These are phyloP conservation scores for Akebia trifoliata DNA, from an alignment of 164 flowering plant genomes.

Conservation along the genomic window DNA sequence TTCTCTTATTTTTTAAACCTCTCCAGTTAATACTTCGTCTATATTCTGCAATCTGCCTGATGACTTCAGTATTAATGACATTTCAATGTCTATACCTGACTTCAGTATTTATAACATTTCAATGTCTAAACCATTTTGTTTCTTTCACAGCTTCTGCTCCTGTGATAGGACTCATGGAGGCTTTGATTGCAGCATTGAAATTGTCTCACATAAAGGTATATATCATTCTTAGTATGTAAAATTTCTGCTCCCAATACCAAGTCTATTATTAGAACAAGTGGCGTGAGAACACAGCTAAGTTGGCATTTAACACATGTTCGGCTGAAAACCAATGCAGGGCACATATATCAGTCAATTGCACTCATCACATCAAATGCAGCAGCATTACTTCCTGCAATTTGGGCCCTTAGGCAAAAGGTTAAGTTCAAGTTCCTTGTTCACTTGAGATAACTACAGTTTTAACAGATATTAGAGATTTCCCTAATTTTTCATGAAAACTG, in stretches of 20 bases:
- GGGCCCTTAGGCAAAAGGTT: constrained; percentile 85
- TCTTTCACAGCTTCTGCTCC: constrained; percentile 57
- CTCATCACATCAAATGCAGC: constrained; percentile 95
- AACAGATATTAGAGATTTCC: neutral
- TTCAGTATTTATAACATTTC: neutral
- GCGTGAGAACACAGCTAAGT: too few species aligned
- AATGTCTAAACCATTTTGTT: neutral
- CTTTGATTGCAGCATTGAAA: constrained; percentile 78
- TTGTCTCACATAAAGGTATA: constrained; percentile 53
- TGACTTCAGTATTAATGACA: neutral
- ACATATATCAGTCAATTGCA: constrained; percentile 62
- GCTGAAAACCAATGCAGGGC: constrained; percentile 52
- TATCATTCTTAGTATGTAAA: too few species aligned
- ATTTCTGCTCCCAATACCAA: too few species aligned
- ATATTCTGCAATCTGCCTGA: neutral
- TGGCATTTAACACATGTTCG: neutral
- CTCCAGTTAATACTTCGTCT: neutral
- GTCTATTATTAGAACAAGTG: too few species aligned
- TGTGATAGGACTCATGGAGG: constrained; percentile 94
- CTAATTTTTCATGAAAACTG: neutral
- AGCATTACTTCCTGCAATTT: constrained; percentile 80
- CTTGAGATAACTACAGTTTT: neutral
- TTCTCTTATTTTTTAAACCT: neutral
- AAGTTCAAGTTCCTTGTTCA: neutral
- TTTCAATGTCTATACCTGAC: neutral